Conservation (phyloP, 2,329 filamentous ascomycete genomes). For the Fusarium gaditjirri region DNA sequence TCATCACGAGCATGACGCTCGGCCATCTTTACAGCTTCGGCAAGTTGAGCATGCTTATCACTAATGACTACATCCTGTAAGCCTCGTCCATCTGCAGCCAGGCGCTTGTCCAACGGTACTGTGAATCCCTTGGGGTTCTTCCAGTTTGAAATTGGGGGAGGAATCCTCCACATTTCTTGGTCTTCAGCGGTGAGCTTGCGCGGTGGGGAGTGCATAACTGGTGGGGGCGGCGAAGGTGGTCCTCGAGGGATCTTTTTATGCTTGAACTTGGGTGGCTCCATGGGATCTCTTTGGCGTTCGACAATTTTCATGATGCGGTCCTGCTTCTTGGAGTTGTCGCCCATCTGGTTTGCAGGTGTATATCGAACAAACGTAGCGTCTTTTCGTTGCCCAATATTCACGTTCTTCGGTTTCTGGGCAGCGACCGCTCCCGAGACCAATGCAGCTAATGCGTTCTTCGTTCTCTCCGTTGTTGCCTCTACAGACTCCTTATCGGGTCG, state of each 20-base stretch:
- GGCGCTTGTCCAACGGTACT: slow-evolving; percentile 91
- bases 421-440: slow-evolving; percentile 87
- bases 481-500: slow-evolving; percentile 88
- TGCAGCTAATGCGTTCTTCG: slow-evolving; percentile 83
- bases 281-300: slow-evolving; percentile 89
- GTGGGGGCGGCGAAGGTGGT: slow-evolving; percentile 90
- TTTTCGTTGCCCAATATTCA: slow-evolving; percentile 81
- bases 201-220: slow-evolving; percentile 93
- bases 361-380: slow-evolving; percentile 96
- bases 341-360: slow-evolving; percentile 97
- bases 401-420: slow-evolving; percentile 95
- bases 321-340: slow-evolving; percentile 83
- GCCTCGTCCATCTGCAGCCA: slow-evolving; percentile 92
- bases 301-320: slow-evolving; percentile 99
- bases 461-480: slow-evolving; percentile 84
- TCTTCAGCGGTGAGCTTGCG: slow-evolving; percentile 96
- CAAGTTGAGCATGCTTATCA: slow-evolving; percentile 97
- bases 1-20: slow-evolving; percentile 96
- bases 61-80: slow-evolving; percentile 96
- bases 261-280: slow-evolving; percentile 98
- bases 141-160: slow-evolving; percentile 94
- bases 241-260: slow-evolving; percentile 97
- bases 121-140: slow-evolving; percentile 99
- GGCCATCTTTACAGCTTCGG: slow-evolving; percentile 92
- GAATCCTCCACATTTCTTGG: slow-evolving; percentile 93